Conservation (phyloP, 2,329 filamentous ascomycete genomes). For the Chaetomium globosum region DNA sequence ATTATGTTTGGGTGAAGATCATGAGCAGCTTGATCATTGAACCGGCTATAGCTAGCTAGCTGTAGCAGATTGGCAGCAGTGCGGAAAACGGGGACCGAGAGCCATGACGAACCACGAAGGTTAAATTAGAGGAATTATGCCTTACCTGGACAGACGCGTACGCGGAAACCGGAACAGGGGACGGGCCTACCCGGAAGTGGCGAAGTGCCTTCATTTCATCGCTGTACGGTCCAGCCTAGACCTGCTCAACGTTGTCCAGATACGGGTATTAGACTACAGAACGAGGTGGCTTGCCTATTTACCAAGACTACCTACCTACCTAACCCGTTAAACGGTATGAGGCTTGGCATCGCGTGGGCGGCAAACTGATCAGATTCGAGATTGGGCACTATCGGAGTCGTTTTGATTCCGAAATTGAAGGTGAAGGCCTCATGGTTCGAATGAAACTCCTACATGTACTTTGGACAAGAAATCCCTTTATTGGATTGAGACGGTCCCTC, state of each 20-base stretch:
- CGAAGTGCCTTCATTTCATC: no score
- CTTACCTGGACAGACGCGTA: background rate
- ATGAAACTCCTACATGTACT: background rate
- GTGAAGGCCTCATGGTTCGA: no score
- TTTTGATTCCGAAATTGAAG: background rate
- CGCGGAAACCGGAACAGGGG: background rate
- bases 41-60: background rate
- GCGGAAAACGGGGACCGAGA: background rate
- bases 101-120: background rate
- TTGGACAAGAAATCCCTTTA: background rate
- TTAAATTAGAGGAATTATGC: background rate
- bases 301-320: background rate
- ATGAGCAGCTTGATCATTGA: background rate
- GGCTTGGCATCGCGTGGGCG: background rate
- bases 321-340: background rate
- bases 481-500: background rate
- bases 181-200: background rate
- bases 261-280: background rate
- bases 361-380: no score
- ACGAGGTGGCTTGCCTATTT: background rate
- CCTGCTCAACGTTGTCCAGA: background rate
- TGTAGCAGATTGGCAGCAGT: background rate
- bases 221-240: background rate
- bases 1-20: background rate
- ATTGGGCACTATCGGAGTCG: no score